A percentile compares a stretch with the other conserved stretches of the same genome.
Conservation (phyloP, 2,329 filamentous ascomycete species). For the Parascedosporium putredinis region DNA sequence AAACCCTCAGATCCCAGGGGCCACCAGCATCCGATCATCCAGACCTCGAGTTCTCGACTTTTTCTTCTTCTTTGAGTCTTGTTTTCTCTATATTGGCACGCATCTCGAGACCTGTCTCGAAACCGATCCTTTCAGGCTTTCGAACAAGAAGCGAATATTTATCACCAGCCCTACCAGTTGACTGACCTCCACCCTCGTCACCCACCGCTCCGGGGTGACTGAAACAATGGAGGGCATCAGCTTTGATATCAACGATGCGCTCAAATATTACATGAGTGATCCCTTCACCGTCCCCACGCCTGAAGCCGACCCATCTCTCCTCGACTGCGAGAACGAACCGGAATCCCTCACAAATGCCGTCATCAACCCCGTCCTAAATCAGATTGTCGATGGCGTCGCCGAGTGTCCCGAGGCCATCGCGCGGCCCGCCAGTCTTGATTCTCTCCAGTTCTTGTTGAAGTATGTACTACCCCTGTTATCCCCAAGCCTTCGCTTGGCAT, state of each 20-base stretch:
- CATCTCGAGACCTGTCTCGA: too few species aligned
- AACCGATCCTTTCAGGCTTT: too few species aligned
- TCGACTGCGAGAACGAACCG: slow-evolving; percentile 88
- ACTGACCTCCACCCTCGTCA: neutral
- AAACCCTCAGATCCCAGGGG: neutral
- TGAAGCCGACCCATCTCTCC: slow-evolving; percentile 71
- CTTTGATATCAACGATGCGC: slow-evolving; percentile 93
- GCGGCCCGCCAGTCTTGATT: slow-evolving; percentile 73
- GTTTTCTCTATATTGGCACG: too few species aligned
- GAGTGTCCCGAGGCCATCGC: slow-evolving; percentile 85
- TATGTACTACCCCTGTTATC: slow-evolving; percentile 30
- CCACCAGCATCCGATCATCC: too few species aligned
- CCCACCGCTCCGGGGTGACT: slow-evolving; percentile 10
- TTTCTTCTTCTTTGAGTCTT: neutral
- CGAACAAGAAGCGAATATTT: neutral
- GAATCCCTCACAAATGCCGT: slow-evolving; percentile 68
- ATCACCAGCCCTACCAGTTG: neutral
- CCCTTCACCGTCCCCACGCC: slow-evolving; percentile 72
- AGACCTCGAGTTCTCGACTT: neutral
- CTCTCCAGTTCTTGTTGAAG: slow-evolving; percentile 93
- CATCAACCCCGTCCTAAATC: slow-evolving; percentile 79
- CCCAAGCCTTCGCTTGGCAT: neutral
- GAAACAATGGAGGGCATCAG: slow-evolving; percentile 60
- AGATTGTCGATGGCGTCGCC: slow-evolving; percentile 84
- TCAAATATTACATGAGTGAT: slow-evolving; percentile 95